phyloP scores from a whole-genome alignment of 306 rosid species.

The Myrica gale region DNA sequence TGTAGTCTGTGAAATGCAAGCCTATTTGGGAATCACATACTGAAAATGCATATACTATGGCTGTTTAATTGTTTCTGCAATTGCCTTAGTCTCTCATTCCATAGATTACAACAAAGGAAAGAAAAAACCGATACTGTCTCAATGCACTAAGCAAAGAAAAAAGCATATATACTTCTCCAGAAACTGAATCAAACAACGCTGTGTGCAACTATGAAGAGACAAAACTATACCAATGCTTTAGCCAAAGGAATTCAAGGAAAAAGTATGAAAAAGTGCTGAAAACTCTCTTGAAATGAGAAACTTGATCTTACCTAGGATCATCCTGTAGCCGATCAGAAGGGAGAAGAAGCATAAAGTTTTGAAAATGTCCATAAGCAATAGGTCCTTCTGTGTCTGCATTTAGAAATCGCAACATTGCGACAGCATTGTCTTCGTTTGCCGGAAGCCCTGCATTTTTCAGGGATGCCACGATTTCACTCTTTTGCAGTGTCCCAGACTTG shows the following conservation, averaged over 20 bases:
- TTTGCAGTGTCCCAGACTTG: conserved; percentile 97
- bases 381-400: conserved; percentile 92
- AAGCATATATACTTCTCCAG: background rate
- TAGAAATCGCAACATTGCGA: conserved; percentile 97
- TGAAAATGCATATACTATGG: background rate
- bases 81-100: conserved; percentile 8
- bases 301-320: conserved; percentile 82
- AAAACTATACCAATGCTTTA: background rate
- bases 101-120: background rate
- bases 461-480: conserved; percentile 88
- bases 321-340: conserved; percentile 98
- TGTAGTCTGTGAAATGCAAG: conserved; percentile 1
- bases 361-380: conserved; percentile 95
- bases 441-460: conserved; percentile 93
- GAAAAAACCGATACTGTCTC: background rate
- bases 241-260: background rate
- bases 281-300: conserved; percentile 27
- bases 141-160: background rate
- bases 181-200: background rate
- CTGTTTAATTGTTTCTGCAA: background rate
- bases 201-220: background rate
- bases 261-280: background rate
- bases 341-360: conserved; percentile 95
- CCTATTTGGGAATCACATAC: conserved; percentile 1
- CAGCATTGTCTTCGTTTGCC: conserved; percentile 94